Evolutionary conservation across 179 eudicot genomes (phyloP).

Genomic region (Heliamphora pulchella): DNA sequence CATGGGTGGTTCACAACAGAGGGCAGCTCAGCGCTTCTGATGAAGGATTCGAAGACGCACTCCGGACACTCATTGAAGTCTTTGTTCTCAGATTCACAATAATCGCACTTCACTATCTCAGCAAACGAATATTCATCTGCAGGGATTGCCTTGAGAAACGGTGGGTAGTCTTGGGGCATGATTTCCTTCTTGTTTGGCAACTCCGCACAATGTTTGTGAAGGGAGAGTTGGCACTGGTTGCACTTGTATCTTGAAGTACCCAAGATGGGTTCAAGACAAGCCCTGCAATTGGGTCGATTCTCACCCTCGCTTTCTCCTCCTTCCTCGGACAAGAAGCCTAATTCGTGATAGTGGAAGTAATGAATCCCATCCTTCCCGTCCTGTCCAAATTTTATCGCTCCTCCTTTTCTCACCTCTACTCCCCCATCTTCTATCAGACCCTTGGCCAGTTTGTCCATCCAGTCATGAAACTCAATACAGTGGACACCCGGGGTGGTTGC

Average conservation of each 20-base stretch:
- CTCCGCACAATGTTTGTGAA: neutral
- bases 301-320: neutral
- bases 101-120: neutral
- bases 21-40: neutral
- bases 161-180: constrained; percentile 11
- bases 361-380: neutral
- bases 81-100: neutral
- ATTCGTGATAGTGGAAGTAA: constrained; percentile 5
- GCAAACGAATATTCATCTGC: neutral
- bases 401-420: neutral
- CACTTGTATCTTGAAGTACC: neutral
- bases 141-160: neutral
- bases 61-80: neutral
- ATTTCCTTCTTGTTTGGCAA: neutral
- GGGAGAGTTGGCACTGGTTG: neutral
- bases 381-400: neutral
- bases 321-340: neutral
- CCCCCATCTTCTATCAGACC: constrained; percentile 4
- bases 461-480: neutral
- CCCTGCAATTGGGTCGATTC: neutral
- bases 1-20: constrained; percentile 8
- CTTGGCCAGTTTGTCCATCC: neutral
- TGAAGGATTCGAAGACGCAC: neutral
- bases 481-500: neutral
- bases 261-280: neutral